A percentile compares a stretch with the other conserved stretches of the same genome.
Evolutionary conservation across 129 eudicot species (phyloP).

Genomic region (Artemisia argyi): DNA sequence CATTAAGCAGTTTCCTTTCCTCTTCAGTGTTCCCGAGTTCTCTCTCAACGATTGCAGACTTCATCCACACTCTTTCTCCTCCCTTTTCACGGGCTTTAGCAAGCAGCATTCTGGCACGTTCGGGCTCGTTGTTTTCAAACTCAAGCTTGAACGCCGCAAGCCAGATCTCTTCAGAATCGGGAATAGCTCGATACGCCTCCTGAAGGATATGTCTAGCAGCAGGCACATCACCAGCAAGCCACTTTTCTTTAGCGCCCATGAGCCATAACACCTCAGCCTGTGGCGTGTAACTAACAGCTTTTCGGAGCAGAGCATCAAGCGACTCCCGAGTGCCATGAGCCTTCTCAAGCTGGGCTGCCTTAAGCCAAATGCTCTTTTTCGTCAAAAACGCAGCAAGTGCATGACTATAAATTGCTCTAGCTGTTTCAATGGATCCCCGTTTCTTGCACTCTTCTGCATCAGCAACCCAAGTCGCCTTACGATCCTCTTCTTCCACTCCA

Average conservation of each 20-base stretch:
- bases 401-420: slow-evolving; percentile 80
- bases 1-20: slow-evolving; percentile 75
- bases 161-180: slow-evolving; percentile 93
- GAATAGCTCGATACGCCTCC: slow-evolving; percentile 90
- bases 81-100: slow-evolving; percentile 94
- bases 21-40: slow-evolving; percentile 70
- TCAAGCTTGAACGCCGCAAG: slow-evolving; percentile 97
- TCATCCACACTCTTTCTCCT: slow-evolving; percentile 98
- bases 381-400: slow-evolving; percentile 76
- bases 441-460: slow-evolving; percentile 96
- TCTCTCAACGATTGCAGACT: slow-evolving; percentile 91
- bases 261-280: slow-evolving; percentile 93
- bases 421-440: slow-evolving; percentile 91
- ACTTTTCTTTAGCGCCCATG: slow-evolving; percentile 98
- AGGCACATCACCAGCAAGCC: slow-evolving; percentile 98
- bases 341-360: slow-evolving; percentile 95
- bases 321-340: slow-evolving; percentile 92
- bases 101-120: slow-evolving; percentile 83
- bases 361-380: slow-evolving; percentile 91
- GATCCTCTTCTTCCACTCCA: slow-evolving; percentile 94
- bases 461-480: slow-evolving; percentile 94
- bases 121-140: slow-evolving; percentile 88
- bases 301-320: slow-evolving; percentile 77
- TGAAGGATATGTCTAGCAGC: slow-evolving; percentile 82
- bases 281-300: slow-evolving; percentile 82